Evolutionary conservation across 1,139 yeast genomes (phyloP), one percentile per base, ranked within the genome.

Genomic region (Sugiyamaella pinicola): DNA sequence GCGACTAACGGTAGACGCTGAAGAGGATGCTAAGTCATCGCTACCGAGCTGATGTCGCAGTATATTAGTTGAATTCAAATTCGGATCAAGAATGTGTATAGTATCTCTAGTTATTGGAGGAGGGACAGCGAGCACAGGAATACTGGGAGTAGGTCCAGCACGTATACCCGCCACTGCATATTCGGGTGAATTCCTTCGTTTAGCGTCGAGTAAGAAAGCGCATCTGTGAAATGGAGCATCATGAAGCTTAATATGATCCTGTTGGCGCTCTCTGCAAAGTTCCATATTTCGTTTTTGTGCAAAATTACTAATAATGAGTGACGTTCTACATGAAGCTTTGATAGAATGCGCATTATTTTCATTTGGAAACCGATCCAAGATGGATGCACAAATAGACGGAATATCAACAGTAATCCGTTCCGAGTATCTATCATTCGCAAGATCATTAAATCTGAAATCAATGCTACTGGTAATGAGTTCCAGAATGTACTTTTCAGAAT

Each of bases 211-310:
- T 34, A 91, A 67, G 64, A 89, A 90, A 0, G 95, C 84, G 19
- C 83, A 74, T 51, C 99, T 72, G 61, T 87, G 95, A 60, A 81
- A 89, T 0, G 96, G 91, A 0, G 88, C 87, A 72, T 93, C 99
- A 63, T 87, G 87, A 10, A 74, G 61, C 21, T 80, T 72, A 1
- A 90, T 72, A 66, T 87, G 95, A 5, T 74, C 74, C 54, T 84
- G 84, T 66, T 90, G 96, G 17, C 70, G 65, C 9, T 66, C 66
- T 53, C 82, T 70, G 44, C 78, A 79, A 8, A 74, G 74, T 1
- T 68, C 66, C 64, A 77, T 79, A 48, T 82, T 73, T 6, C 75
- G 70, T 55, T 81, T 80, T 56, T 82, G 84, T 26, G 78, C 73
- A 58, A 89, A 85, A 58, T 82, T 78, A 4, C 89, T 81, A 15